A percentile compares a stretch with the other conserved stretches of the same genome.
Conservation (phyloP, 352 stramenopile species). For the Peronospora tabacina region DNA sequence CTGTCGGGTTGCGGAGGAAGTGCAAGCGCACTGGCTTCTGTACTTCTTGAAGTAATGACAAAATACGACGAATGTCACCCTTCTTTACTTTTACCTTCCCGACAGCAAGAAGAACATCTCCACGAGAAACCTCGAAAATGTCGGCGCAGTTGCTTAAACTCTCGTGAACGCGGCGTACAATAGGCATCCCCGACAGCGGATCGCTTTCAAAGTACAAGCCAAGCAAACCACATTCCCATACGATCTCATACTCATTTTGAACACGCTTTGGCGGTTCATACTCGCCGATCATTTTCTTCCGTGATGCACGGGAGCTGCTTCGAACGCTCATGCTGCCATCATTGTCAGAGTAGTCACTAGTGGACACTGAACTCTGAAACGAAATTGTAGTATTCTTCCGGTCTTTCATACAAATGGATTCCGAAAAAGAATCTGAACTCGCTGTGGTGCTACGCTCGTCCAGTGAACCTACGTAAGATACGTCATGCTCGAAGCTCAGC, state of each 20-base stretch:
- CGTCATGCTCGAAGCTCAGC: conserved; percentile 67
- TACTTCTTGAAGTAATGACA: conserved; percentile 72
- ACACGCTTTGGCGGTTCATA: conserved; percentile 65
- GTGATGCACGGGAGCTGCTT: conserved; percentile 44
- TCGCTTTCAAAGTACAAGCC: conserved; percentile 84
- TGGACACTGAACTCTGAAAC: conserved; percentile 42
- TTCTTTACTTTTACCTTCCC: conserved; percentile 73
- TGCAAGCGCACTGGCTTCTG: conserved; percentile 71
- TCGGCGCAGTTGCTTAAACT: conserved; percentile 82
- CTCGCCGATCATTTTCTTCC: conserved; percentile 47
- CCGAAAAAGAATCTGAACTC: conserved; percentile 40
- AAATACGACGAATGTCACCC: conserved; percentile 69
- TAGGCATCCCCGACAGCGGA: conserved; percentile 68
- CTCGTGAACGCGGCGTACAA: conserved; percentile 81
- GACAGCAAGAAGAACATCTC: conserved; percentile 71
- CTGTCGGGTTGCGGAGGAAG: conserved; percentile 67
- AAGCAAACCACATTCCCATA: conserved; percentile 80
- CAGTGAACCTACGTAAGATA: conserved; percentile 66
- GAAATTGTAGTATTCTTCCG: conserved; percentile 48
- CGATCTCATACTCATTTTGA: conserved; percentile 78
- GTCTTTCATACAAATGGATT: conserved; percentile 42
- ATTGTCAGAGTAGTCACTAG: conserved; percentile 55
- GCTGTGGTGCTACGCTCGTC: conserved; percentile 41
- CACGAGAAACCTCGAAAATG: conserved; percentile 77
- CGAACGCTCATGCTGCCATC: conserved; percentile 38